A percentile compares a stretch with the other conserved stretches of the same genome.
Evolutionary conservation across 495 filamentous ascomycete species (phyloP).

Genomic region (Penicillium canariense): DNA sequence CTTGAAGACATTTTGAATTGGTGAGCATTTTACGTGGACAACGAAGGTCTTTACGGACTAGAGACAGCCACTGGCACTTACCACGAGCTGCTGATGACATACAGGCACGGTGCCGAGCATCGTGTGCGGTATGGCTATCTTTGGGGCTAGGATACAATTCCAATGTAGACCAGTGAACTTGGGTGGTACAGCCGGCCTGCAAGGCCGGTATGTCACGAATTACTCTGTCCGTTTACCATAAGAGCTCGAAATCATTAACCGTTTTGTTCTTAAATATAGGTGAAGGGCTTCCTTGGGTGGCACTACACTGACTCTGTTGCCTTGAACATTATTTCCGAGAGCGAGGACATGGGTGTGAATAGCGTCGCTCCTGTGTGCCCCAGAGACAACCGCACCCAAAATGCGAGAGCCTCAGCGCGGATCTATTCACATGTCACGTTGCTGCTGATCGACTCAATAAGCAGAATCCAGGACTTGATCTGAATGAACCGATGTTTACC

Average conservation of each 20-base stretch:
- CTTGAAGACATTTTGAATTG: slow-evolving; percentile 42
- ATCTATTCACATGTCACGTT: slow-evolving; percentile 15
- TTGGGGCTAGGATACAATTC: slow-evolving; percentile 28
- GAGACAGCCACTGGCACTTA: slow-evolving; percentile 48
- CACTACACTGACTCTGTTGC: slow-evolving; percentile 33
- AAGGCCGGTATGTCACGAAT: slow-evolving; percentile 36
- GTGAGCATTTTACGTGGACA: slow-evolving; percentile 51
- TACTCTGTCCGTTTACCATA: neutral
- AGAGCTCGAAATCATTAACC: too few relatives aligned
- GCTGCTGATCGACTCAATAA: slow-evolving; percentile 27
- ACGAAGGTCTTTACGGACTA: slow-evolving; percentile 24
- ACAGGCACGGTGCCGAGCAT: slow-evolving; percentile 39
- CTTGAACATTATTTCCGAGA: slow-evolving; percentile 50
- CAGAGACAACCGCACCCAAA: slow-evolving; percentile 4
- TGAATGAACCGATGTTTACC: slow-evolving; percentile 20
- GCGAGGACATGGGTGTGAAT: slow-evolving; percentile 41
- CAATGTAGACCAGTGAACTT: slow-evolving; percentile 48
- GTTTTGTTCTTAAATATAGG: neutral
- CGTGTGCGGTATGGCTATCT: slow-evolving; percentile 45
- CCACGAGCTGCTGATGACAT: slow-evolving; percentile 47
- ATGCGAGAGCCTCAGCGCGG: slow-evolving; percentile 7
- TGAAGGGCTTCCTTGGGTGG: slow-evolving; percentile 53
- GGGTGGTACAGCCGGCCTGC: slow-evolving; percentile 51
- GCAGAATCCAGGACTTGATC: slow-evolving; percentile 22
- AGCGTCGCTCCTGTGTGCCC: slow-evolving; percentile 47